Percentiles rank a stretch among this genome's conserved stretches.
Conservation (phyloP, 202 grass and related monocot genomes). For the Zoysia matrella region DNA sequence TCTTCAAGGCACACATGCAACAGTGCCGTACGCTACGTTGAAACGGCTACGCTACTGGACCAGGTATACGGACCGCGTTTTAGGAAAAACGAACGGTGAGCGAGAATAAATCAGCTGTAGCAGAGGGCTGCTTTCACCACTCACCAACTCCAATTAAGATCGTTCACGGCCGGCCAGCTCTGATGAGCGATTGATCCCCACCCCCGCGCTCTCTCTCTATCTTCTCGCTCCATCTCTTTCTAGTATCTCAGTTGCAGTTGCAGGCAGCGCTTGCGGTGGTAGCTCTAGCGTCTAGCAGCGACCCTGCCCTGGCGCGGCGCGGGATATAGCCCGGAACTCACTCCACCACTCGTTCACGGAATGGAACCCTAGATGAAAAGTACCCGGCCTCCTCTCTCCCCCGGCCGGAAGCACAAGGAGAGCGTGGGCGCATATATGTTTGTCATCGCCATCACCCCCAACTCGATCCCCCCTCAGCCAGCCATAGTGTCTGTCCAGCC, state of each 20-base stretch:
- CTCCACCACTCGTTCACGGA: conserved; percentile 38
- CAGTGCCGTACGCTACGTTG: conserved; percentile 42
- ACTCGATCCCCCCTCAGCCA: neutral
- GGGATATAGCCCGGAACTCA: conserved; percentile 33
- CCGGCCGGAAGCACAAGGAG: neutral
- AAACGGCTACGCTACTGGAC: conserved; percentile 20
- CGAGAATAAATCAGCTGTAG: conserved; percentile 6
- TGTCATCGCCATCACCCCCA: conserved; percentile 36
- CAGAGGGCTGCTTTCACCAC: conserved; percentile 35
- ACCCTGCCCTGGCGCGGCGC: neutral
- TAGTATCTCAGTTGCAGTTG: neutral
- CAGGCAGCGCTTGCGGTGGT: neutral
- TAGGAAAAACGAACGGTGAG: conserved; percentile 45
- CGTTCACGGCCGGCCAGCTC: conserved; percentile 1
- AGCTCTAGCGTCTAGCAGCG: neutral
- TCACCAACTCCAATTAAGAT: conserved; percentile 72
- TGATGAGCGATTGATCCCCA: neutral
- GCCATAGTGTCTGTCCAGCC: neutral
- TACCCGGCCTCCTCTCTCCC: neutral
- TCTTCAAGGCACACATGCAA: conserved; percentile 54
- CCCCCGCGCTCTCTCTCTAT: neutral
- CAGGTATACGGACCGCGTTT: conserved; percentile 29
- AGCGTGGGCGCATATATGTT: conserved; percentile 12
- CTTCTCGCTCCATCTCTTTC: neutral
- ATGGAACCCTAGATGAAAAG: conserved; percentile 52